phyloP scores from a whole-genome alignment of 495 filamentous ascomycete genomes.

The Glonium stellatum region DNA sequence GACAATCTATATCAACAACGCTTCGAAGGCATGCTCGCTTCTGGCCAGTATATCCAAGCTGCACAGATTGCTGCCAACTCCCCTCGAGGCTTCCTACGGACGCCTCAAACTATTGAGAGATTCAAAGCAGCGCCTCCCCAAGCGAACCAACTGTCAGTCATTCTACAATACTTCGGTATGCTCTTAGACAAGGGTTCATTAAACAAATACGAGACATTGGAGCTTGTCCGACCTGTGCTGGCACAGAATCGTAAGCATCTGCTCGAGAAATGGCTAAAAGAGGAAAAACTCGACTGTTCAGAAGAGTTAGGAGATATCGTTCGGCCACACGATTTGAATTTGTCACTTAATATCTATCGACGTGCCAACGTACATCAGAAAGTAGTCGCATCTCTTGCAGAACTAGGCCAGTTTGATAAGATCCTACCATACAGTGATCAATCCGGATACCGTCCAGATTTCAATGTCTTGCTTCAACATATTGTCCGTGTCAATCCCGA shows the following conservation, averaged over 20 bases:
- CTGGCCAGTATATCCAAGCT: slow-evolving; percentile 74
- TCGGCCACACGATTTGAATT: slow-evolving; percentile 74
- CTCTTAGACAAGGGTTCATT: slow-evolving; percentile 89
- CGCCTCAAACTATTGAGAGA: slow-evolving; percentile 83
- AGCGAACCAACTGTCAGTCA: slow-evolving; percentile 76
- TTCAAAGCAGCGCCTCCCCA: slow-evolving; percentile 70
- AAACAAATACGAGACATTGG: slow-evolving; percentile 87
- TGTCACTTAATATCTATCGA: slow-evolving; percentile 81
- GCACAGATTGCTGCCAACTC: slow-evolving; percentile 96
- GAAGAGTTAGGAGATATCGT: slow-evolving; percentile 95
- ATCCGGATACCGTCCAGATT: slow-evolving; percentile 83
- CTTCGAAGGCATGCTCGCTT: slow-evolving; percentile 74
- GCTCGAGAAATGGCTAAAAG: slow-evolving; percentile 93
- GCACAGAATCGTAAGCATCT: slow-evolving; percentile 91
- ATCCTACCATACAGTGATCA: slow-evolving; percentile 85
- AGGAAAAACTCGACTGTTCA: slow-evolving; percentile 90
- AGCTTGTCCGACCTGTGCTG: slow-evolving; percentile 86
- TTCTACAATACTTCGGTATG: slow-evolving; percentile 97
- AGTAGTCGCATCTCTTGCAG: slow-evolving; percentile 88
- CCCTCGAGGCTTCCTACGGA: slow-evolving; percentile 88
- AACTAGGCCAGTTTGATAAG: slow-evolving; percentile 92
- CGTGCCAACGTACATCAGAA: slow-evolving; percentile 83
- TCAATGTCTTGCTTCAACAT: slow-evolving; percentile 79
- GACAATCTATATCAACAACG: slow-evolving; percentile 91
- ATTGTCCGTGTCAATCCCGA: slow-evolving; percentile 90